Percentiles rank a stretch among this genome's conserved stretches.
phyloP scores from a whole-genome alignment of 768 basidiomycete species.

The Psilocybe cubensis region DNA sequence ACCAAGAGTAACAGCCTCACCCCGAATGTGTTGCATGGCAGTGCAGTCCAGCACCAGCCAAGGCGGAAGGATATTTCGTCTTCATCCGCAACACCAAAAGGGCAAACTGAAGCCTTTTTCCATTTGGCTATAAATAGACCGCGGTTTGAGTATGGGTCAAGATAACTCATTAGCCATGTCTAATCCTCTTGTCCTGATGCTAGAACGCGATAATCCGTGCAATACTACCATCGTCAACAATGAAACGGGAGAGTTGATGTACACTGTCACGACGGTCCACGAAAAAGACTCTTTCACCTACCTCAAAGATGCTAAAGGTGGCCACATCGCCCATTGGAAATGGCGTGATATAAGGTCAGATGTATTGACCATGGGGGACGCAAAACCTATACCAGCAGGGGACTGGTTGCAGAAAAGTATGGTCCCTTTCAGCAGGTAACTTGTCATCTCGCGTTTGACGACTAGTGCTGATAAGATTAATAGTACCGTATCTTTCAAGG shows the following conservation, averaged over 20 bases:
- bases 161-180: slow-evolving; percentile 12
- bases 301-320: slow-evolving; percentile 34
- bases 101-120: too few species aligned
- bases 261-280: slow-evolving; percentile 38
- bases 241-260: slow-evolving; percentile 34
- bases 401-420: slow-evolving; percentile 45
- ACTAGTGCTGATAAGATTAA: neutral
- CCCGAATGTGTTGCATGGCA: too few species aligned
- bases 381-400: slow-evolving; percentile 30
- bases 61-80: neutral
- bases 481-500: slow-evolving; percentile 42
- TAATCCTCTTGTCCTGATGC: slow-evolving; percentile 29
- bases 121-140: too few species aligned
- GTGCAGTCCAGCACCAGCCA: neutral
- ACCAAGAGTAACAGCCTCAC: too few species aligned
- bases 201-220: slow-evolving; percentile 44
- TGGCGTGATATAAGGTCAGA: slow-evolving; percentile 43
- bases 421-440: slow-evolving; percentile 44
- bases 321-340: slow-evolving; percentile 38
- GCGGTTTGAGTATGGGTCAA: too few species aligned
- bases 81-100: neutral
- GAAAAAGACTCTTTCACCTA: slow-evolving; percentile 32
- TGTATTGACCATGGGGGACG: slow-evolving; percentile 37
- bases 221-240: slow-evolving; percentile 39
- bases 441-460: neutral